Evolutionary conservation across 768 basidiomycete genomes (phyloP).

Genomic region (Cystobasidium onofrii): DNA sequence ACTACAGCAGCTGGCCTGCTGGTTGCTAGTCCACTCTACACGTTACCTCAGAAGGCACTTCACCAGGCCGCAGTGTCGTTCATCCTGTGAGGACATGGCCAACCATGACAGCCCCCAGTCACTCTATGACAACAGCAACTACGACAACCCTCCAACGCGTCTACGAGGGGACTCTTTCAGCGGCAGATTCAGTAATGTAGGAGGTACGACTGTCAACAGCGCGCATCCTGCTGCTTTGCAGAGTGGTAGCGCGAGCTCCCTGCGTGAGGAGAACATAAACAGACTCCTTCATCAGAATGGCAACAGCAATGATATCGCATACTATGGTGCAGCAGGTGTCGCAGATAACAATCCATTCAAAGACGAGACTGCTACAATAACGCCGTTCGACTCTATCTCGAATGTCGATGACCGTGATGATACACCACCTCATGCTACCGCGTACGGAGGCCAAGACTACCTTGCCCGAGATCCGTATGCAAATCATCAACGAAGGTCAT

Average conservation of each 20-base stretch:
- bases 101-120: background rate
- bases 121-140: background rate
- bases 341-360: background rate
- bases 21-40: background rate
- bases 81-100: no score
- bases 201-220: background rate
- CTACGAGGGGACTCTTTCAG: background rate
- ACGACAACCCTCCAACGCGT: background rate
- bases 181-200: background rate
- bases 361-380: background rate
- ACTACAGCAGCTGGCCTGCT: background rate
- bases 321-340: background rate
- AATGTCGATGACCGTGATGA: constrained; percentile 1
- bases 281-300: background rate
- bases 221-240: constrained; percentile 8
- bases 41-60: background rate
- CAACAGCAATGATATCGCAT: background rate
- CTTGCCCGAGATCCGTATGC: constrained; percentile 7
- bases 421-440: background rate
- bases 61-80: no score
- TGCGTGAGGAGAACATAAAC: background rate
- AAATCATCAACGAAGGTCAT: background rate
- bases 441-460: constrained; percentile 6
- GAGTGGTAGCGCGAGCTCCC: background rate
- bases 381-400: constrained; percentile 18